These are phyloP conservation scores for Escallonia herrerae DNA, from an alignment of 129 eudicot genomes.

Conservation along the genomic window DNA sequence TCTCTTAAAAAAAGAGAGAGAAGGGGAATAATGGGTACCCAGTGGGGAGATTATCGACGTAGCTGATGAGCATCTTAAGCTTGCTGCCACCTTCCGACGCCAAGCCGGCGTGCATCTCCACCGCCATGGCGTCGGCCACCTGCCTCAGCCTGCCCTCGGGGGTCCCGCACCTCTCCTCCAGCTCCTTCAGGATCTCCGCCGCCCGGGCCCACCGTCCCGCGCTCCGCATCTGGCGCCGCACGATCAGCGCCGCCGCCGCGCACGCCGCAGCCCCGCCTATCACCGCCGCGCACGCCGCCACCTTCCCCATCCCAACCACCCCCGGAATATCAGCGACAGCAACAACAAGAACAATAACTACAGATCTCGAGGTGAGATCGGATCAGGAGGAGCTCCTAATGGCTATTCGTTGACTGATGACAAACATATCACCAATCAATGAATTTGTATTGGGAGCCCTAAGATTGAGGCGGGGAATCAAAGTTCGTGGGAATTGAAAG, in stretches of 20 bases:
- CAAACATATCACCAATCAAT: too few species aligned
- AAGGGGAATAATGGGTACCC: conserved; percentile 34
- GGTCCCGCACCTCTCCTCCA: conserved; percentile 69
- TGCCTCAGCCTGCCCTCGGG: conserved; percentile 40
- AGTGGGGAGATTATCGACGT: conserved; percentile 82
- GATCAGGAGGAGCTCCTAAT: background rate
- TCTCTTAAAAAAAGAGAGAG: too few species aligned
- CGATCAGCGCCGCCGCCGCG: conserved; percentile 54
- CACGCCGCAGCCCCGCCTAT: conserved; percentile 58
- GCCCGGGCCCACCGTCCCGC: conserved; percentile 40
- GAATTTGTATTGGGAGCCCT: background rate
- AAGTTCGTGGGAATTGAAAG: too few species aligned
- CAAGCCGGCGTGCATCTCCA: conserved; percentile 88
- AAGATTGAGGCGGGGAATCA: background rate
- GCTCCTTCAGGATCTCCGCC: conserved; percentile 44
- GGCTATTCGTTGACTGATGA: background rate
- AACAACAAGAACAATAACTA: background rate
- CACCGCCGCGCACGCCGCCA: conserved; percentile 50
- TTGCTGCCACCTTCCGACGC: conserved; percentile 82
- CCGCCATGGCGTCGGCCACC: conserved; percentile 79
- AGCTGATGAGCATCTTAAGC: conserved; percentile 84
- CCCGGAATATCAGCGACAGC: background rate
- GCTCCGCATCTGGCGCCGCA: conserved; percentile 39
- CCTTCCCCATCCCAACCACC: conserved; percentile 44
- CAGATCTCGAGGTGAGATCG: background rate